These are phyloP conservation scores for Solanum chacoense DNA, from an alignment of 305 asterid genomes.

Conservation along the genomic window DNA sequence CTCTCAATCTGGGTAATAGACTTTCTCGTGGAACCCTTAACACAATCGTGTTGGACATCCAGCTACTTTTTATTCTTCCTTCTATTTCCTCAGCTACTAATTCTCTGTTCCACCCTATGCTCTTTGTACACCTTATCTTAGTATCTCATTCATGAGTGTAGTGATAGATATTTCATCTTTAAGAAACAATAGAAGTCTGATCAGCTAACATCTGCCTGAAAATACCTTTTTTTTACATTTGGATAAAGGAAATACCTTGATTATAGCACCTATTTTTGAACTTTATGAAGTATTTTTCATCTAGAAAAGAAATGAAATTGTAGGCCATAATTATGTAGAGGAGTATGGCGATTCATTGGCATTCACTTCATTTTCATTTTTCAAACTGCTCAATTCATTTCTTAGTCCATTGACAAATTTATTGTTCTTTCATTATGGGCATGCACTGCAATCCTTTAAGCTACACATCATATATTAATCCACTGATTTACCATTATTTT, in stretches of 20 bases:
- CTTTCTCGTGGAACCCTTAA: not conserved
- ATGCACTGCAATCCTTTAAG: not conserved
- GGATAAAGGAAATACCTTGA: not conserved
- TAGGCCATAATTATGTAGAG: not conserved
- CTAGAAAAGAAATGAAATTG: not conserved
- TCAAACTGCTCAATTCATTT: not conserved
- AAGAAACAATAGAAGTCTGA: not conserved
- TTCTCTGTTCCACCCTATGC: not conserved
- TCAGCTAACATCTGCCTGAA: not conserved
- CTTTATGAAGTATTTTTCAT: not conserved
- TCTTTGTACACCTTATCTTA: not conserved
- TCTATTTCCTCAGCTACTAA: not conserved
- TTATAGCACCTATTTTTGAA: not conserved
- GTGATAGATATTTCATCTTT: not conserved
- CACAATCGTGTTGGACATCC: not conserved
- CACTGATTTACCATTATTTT: not conserved
- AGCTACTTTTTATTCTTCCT: not conserved
- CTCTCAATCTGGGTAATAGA: not conserved
- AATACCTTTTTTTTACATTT: not conserved
- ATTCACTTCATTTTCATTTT: not conserved
- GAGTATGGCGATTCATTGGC: not conserved
- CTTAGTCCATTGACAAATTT: not conserved
- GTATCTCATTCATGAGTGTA: not conserved
- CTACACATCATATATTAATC: not conserved
- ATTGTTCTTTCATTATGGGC: not conserved